Evolutionary conservation across 176 grass and related monocot species (phyloP).

Genomic region (Oryza longistaminata): DNA sequence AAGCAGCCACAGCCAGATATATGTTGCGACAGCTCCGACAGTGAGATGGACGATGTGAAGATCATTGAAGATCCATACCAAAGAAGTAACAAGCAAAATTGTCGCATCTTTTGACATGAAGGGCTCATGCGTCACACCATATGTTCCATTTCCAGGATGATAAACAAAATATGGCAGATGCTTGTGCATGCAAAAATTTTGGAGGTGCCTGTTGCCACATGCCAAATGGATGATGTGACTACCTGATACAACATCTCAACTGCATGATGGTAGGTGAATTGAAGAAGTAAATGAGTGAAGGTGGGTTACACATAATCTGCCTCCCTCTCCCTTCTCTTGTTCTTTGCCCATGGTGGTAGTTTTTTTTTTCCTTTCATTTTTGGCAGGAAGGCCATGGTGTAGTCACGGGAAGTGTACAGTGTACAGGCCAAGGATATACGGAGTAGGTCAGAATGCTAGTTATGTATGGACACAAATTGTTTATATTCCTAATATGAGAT

Average conservation of each 20-base stretch:
- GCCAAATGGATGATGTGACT: neutral
- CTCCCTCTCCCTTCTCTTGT: neutral
- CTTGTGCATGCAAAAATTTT: neutral
- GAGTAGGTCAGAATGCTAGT: conserved; percentile 14
- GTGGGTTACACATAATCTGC: neutral
- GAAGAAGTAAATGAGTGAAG: neutral
- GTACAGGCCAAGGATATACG: conserved; percentile 30
- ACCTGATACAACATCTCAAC: neutral
- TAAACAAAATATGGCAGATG: neutral
- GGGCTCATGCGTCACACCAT: neutral
- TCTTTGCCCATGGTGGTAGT: conserved; percentile 1
- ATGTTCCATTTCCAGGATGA: neutral
- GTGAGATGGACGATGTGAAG: conserved; percentile 14
- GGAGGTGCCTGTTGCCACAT: neutral
- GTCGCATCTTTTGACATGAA: conserved; percentile 6
- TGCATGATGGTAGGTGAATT: neutral
- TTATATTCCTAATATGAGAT: neutral
- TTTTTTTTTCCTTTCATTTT: neutral
- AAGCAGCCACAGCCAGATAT: neutral
- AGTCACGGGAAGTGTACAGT: conserved; percentile 31
- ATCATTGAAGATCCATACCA: neutral
- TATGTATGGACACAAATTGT: neutral
- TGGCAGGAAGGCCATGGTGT: conserved; percentile 13
- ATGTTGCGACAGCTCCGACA: conserved; percentile 34
- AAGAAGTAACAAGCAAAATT: accelerated